Percentiles rank a stretch among this genome's conserved stretches.
Conservation (phyloP, 305 asterid genomes). For the Fraxinus dipetala region DNA sequence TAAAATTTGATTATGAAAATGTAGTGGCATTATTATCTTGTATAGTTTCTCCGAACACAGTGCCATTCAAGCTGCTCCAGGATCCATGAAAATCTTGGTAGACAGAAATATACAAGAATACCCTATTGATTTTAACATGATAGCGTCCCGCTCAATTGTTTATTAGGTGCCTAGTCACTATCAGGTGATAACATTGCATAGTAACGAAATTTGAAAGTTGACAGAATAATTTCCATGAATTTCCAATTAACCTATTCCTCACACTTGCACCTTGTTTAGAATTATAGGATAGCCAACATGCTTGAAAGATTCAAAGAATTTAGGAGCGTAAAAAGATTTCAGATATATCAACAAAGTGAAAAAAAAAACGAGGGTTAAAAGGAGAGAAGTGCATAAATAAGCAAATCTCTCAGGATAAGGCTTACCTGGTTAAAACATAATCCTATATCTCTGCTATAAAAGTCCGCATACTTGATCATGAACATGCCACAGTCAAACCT, state of each 20-base stretch:
- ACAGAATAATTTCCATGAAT: not conserved
- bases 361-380: not conserved
- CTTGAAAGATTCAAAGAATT: not conserved
- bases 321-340: not conserved
- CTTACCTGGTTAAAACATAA: slow-evolving; percentile 78
- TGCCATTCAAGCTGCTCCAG: not conserved
- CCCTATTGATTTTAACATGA: not conserved
- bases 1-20: not conserved
- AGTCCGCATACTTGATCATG: slow-evolving; percentile 91
- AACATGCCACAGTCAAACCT: slow-evolving; percentile 96
- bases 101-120: not conserved
- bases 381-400: not conserved
- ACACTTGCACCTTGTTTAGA: not conserved
- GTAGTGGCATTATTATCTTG: too few species aligned
- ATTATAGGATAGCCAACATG: not conserved
- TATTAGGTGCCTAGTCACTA: not conserved
- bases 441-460: slow-evolving; percentile 76
- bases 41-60: not conserved
- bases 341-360: not conserved
- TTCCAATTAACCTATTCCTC: not conserved
- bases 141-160: not conserved
- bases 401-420: slow-evolving; percentile 1
- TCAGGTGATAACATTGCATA: not conserved
- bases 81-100: not conserved
- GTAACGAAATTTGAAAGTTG: not conserved